Evolutionary conservation across 2,329 filamentous ascomycete species (phyloP).

Genomic region (Fusarium sp.): DNA sequence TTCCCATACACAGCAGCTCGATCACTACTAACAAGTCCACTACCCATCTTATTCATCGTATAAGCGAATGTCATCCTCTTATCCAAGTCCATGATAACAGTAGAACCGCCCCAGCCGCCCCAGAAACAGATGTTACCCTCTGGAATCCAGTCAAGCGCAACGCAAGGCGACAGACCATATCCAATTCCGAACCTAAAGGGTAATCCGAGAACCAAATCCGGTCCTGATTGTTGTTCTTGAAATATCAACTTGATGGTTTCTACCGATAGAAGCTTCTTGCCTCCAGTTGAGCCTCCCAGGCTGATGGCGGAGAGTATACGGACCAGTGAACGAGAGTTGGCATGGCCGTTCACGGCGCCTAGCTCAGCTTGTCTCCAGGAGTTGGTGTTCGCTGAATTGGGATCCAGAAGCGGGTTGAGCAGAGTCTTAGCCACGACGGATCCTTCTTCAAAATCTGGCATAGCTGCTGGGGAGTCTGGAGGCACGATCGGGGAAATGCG

Average conservation of each 20-base stretch:
- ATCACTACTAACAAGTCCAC: constrained; percentile 8
- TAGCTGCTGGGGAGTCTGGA: not conserved
- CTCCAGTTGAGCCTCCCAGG: not conserved
- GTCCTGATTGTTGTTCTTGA: not conserved
- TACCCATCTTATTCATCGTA: constrained; percentile 13
- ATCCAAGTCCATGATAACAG: constrained; percentile 3
- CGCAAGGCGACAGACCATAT: not conserved
- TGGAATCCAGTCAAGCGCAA: not conserved
- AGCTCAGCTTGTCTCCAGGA: not conserved
- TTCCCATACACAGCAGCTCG: constrained; percentile 1
- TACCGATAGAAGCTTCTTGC: not conserved
- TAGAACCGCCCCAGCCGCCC: constrained; percentile 2
- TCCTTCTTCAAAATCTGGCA: not conserved
- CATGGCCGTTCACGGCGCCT: not conserved
- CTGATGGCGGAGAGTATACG: constrained; percentile 6
- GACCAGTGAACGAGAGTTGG: not conserved
- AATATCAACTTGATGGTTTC: not conserved
- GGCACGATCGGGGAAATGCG: not conserved
- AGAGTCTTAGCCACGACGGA: not conserved
- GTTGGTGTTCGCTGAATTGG: not conserved
- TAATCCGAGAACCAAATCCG: not conserved
- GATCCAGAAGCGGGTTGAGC: not conserved
- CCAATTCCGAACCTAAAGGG: not conserved
- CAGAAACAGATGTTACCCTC: not conserved
- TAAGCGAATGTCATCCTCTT: constrained; percentile 10